Conservation (phyloP, 2,329 filamentous ascomycete genomes). For the Neofusicoccum cordaticola region DNA sequence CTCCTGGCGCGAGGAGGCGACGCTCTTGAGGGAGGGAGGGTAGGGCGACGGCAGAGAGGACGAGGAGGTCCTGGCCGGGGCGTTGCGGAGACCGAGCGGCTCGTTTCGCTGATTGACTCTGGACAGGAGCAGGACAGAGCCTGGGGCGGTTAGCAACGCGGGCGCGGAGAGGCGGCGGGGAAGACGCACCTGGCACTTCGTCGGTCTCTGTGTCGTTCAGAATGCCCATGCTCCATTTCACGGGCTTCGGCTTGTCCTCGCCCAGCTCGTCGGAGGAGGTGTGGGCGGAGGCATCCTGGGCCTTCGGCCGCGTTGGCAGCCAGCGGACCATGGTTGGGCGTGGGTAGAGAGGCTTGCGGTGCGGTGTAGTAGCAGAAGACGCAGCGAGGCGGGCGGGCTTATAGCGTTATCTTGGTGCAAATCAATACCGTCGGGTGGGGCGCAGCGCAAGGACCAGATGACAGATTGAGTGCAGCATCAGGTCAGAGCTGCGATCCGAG, state of each 20-base stretch:
- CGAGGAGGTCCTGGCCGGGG: conserved; percentile 59
- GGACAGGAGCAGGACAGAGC: conserved; percentile 60
- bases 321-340: conserved; percentile 9
- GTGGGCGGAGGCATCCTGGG: neutral
- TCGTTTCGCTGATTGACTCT: conserved; percentile 57
- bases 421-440: neutral
- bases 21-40: conserved; percentile 20
- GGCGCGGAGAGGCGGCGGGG: neutral
- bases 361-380: neutral
- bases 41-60: conserved; percentile 52
- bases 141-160: conserved; percentile 31
- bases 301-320: neutral
- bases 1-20: conserved; percentile 25
- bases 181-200: conserved; percentile 73
- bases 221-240: conserved; percentile 68
- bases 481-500: neutral
- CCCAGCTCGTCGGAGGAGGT: neutral
- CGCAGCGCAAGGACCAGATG: neutral
- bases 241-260: neutral
- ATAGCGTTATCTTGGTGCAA: neutral
- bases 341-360: neutral
- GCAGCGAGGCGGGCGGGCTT: neutral
- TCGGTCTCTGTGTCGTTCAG: conserved; percentile 77
- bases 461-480: neutral
- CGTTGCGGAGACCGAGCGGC: conserved; percentile 58